phyloP scores from a whole-genome alignment of 2,329 filamentous ascomycete genomes.

The Lecanicillium sp. region DNA sequence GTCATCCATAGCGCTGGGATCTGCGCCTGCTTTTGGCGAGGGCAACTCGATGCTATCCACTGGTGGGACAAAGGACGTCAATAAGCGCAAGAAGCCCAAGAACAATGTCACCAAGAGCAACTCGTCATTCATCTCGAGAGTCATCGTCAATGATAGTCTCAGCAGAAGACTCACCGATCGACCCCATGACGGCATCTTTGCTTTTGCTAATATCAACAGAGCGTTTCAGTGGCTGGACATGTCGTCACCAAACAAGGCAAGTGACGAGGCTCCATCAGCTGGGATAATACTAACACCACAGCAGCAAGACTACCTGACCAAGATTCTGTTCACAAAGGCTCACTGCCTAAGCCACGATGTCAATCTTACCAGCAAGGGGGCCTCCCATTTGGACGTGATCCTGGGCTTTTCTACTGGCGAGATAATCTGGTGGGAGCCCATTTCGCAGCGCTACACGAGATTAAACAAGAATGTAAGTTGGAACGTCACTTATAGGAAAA shows the following conservation, averaged over 20 bases:
- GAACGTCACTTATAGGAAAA: not conserved
- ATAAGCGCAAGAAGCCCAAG: slow-evolving; percentile 88
- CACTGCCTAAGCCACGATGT: slow-evolving; percentile 93
- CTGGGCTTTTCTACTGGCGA: slow-evolving; percentile 96
- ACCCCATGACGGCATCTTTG: slow-evolving; percentile 70
- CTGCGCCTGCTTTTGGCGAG: slow-evolving; percentile 71
- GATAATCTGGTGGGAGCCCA: slow-evolving; percentile 97
- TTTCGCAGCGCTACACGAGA: slow-evolving; percentile 89
- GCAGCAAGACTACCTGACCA: slow-evolving; percentile 82
- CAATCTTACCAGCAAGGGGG: slow-evolving; percentile 72
- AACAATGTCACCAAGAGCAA: slow-evolving; percentile 98
- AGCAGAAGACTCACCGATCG: slow-evolving; percentile 75
- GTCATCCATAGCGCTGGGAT: slow-evolving; percentile 31
- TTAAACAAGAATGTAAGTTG: slow-evolving; percentile 82
- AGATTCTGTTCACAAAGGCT: slow-evolving; percentile 94
- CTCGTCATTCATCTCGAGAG: slow-evolving; percentile 94
- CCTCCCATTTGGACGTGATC: slow-evolving; percentile 78
- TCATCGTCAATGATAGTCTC: slow-evolving; percentile 80
- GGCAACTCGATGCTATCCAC: slow-evolving; percentile 68
- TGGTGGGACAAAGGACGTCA: slow-evolving; percentile 59
- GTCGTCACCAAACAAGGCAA: slow-evolving; percentile 62
- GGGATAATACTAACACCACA: not conserved
- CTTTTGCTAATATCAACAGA: slow-evolving; percentile 91
- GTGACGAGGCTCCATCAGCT: not conserved
- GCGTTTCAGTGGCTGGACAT: slow-evolving; percentile 96